Evolutionary conservation across 1,139 yeast genomes (phyloP).

Genomic region (Sugiyamaella paludigena): DNA sequence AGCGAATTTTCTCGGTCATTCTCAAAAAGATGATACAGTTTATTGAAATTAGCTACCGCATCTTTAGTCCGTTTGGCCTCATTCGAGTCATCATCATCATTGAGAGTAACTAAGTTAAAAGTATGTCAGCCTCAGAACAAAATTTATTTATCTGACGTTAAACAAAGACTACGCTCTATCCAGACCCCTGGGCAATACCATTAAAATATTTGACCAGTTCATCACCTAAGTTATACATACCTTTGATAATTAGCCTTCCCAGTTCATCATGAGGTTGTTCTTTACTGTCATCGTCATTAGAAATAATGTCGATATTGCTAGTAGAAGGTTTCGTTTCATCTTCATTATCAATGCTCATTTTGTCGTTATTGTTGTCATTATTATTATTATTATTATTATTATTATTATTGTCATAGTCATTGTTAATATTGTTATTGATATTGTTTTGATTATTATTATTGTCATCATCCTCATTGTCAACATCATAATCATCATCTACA

Average conservation of each 20-base stretch:
- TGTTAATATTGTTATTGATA: slow-evolving; percentile 19
- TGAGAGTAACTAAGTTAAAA: slow-evolving; percentile 9
- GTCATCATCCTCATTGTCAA: slow-evolving; percentile 30
- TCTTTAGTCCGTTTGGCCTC: slow-evolving; percentile 21
- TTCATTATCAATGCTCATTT: slow-evolving; percentile 14
- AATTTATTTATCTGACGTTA: too few species aligned
- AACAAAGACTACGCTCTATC: slow-evolving; percentile 1
- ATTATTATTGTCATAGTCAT: slow-evolving; percentile 28
- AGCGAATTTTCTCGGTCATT: slow-evolving; percentile 74
- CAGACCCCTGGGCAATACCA: slow-evolving; percentile 2
- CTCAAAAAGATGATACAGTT: slow-evolving; percentile 78
- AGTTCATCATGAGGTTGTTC: slow-evolving; percentile 14
- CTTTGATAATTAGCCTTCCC: slow-evolving; percentile 11
- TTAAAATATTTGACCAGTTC: too few species aligned
- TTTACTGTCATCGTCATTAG: slow-evolving; percentile 11
- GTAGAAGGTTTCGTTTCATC: background rate
- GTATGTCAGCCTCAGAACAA: too few species aligned
- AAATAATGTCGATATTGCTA: background rate
- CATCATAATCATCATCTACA: slow-evolving; percentile 34
- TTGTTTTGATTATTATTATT: slow-evolving; percentile 15
- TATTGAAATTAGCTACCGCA: slow-evolving; percentile 37
- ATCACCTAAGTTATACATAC: slow-evolving; percentile 1
- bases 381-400: too few species aligned
- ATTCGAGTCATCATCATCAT: slow-evolving; percentile 10
- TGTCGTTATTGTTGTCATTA: slow-evolving; percentile 16